Evolutionary conservation across 2,329 filamentous ascomycete genomes (phyloP).

Genomic region (Aspergillus flavus): DNA sequence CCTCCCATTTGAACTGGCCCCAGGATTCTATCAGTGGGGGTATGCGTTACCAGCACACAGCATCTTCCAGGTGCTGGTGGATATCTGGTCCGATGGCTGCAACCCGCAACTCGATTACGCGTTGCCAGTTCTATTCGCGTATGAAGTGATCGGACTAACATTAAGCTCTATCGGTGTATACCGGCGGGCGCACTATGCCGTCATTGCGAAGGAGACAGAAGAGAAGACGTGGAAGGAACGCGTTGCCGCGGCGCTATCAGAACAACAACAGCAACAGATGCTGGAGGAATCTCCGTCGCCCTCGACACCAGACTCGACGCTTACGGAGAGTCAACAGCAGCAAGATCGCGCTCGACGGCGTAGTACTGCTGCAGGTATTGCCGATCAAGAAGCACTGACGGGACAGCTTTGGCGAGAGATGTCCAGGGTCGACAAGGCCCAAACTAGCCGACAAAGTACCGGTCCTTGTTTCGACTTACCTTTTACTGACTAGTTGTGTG

Average conservation of each 20-base stretch:
- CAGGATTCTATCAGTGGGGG: conserved; percentile 44
- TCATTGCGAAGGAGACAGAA: background rate
- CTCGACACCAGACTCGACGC: background rate
- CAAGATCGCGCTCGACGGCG: background rate
- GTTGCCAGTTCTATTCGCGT: conserved; percentile 37
- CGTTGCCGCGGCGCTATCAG: background rate
- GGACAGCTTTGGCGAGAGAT: background rate
- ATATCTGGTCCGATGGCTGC: conserved; percentile 48
- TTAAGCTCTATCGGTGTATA: background rate
- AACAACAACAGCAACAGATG: background rate
- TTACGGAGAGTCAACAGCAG: background rate
- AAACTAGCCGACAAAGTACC: background rate
- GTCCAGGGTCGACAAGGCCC: background rate
- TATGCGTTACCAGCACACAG: conserved; percentile 44
- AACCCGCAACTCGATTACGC: conserved; percentile 43
- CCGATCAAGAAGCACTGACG: background rate
- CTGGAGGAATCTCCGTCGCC: background rate
- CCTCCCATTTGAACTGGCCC: conserved; percentile 46
- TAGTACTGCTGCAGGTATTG: background rate
- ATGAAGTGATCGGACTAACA: background rate
- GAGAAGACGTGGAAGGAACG: background rate
- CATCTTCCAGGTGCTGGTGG: conserved; percentile 41
- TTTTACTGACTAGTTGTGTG: background rate
- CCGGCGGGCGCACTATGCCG: background rate
- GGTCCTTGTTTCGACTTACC: background rate